A percentile compares a stretch with the other conserved stretches of the same genome.
Conservation (phyloP, 139 green algal species). For the Nannochloris sp. region DNA sequence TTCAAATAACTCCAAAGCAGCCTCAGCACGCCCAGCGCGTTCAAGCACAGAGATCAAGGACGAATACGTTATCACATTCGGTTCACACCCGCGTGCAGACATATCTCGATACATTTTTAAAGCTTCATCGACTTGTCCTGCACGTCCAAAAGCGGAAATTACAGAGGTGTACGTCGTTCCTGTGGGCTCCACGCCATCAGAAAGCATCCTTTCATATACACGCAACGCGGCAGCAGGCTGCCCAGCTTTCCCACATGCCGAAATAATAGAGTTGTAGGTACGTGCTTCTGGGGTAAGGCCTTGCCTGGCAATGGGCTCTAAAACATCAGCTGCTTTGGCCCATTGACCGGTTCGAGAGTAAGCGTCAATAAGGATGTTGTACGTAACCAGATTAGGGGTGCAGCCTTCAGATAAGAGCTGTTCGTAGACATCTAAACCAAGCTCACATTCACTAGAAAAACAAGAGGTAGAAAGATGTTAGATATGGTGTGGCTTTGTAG, state of each 20-base stretch:
- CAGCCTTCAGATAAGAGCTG: conserved; percentile 27
- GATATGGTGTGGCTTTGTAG: too few relatives aligned
- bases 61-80: conserved; percentile 79
- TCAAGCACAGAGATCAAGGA: conserved; percentile 76
- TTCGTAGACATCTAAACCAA: conserved; percentile 14
- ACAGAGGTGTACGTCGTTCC: conserved; percentile 72
- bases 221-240: conserved; percentile 40
- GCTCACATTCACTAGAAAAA: background rate
- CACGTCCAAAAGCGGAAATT: conserved; percentile 66
- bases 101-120: conserved; percentile 66
- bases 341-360: conserved; percentile 68
- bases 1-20: conserved; percentile 21
- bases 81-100: conserved; percentile 45
- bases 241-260: conserved; percentile 63
- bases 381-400: conserved; percentile 52
- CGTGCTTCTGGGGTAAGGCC: conserved; percentile 60
- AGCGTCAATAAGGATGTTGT: conserved; percentile 73
- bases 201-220: conserved; percentile 47
- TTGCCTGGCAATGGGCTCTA: conserved; percentile 26
- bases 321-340: conserved; percentile 37
- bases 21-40: conserved; percentile 7
- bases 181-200: conserved; percentile 52
- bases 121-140: conserved; percentile 38
- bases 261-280: conserved; percentile 76
- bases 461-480: background rate